Evolutionary conservation across 2,329 filamentous ascomycete genomes (phyloP).

Genomic region (Scortechinia acanthostroma): DNA sequence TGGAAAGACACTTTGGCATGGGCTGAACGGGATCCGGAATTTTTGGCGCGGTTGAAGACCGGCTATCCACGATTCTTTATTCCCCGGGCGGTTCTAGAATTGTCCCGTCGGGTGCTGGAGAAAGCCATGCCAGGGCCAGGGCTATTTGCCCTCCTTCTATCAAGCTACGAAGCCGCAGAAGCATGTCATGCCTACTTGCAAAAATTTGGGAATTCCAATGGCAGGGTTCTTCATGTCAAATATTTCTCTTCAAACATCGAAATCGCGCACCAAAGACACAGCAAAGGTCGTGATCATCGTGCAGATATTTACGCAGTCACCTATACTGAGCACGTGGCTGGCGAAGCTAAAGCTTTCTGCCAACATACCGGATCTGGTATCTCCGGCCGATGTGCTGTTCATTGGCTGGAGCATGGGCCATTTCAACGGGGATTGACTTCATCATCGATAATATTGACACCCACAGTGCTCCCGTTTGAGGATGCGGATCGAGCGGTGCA

Average conservation of each 20-base stretch:
- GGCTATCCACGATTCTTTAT: constrained; percentile 77
- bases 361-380: no score
- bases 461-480: no score
- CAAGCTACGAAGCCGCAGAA: neutral
- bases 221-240: constrained; percentile 69
- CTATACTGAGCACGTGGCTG: no score
- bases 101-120: neutral
- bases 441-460: constrained; percentile 59
- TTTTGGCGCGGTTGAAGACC: constrained; percentile 76
- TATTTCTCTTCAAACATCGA: constrained; percentile 44
- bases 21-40: constrained; percentile 84
- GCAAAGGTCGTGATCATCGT: no score
- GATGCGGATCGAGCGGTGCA: no score
- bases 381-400: constrained; percentile 31
- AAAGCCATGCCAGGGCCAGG: neutral
- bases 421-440: constrained; percentile 75
- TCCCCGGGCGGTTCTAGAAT: constrained; percentile 4
- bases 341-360: no score
- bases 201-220: constrained; percentile 77
- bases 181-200: constrained; percentile 60
- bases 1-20: constrained; percentile 89
- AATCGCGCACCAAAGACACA: no score
- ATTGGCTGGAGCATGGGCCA: constrained; percentile 76
- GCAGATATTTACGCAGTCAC: no score
- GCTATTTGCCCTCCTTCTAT: neutral